Evolutionary conservation across 768 basidiomycete genomes (phyloP).

Genomic region (Cyclocybe aegerita): DNA sequence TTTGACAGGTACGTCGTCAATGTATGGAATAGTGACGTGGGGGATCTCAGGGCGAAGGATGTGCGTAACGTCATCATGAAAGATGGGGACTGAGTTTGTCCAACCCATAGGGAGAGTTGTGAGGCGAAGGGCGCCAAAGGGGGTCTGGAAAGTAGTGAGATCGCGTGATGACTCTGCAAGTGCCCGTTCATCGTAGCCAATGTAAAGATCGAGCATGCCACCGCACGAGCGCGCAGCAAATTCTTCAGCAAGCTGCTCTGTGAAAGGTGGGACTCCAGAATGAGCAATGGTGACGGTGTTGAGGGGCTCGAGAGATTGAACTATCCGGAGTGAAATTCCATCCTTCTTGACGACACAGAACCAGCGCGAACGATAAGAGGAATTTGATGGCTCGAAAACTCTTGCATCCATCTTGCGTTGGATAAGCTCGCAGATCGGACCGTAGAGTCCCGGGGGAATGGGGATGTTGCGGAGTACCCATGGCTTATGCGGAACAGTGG

Average conservation of each 20-base stretch:
- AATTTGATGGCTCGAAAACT: slow-evolving; percentile 37
- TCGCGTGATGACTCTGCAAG: slow-evolving; percentile 28
- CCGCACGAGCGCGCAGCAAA: slow-evolving; percentile 28
- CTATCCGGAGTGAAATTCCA: slow-evolving; percentile 26
- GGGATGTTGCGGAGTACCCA: slow-evolving; percentile 28
- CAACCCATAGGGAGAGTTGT: slow-evolving; percentile 35
- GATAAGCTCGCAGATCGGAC: slow-evolving; percentile 29
- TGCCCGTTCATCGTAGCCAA: slow-evolving; percentile 33
- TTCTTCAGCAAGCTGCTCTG: slow-evolving; percentile 28
- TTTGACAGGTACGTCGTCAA: slow-evolving; percentile 17
- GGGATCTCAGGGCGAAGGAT: slow-evolving; percentile 37
- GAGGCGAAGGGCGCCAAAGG: slow-evolving; percentile 25
- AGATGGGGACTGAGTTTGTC: slow-evolving; percentile 26
- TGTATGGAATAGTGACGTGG: slow-evolving; percentile 17
- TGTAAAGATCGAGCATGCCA: slow-evolving; percentile 31
- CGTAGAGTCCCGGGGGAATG: slow-evolving; percentile 26
- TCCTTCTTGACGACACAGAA: slow-evolving; percentile 37
- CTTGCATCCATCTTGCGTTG: slow-evolving; percentile 34
- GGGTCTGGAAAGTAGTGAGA: slow-evolving; percentile 40
- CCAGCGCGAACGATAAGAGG: slow-evolving; percentile 35
- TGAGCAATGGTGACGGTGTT: slow-evolving; percentile 33
- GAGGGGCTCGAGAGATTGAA: slow-evolving; percentile 34
- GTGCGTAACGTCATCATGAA: slow-evolving; percentile 36
- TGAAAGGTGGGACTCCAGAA: slow-evolving; percentile 27
- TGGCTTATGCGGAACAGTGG: slow-evolving; percentile 29